Conservation (phyloP, 2,329 filamentous ascomycete species). For the Apiospora malaysiana region DNA sequence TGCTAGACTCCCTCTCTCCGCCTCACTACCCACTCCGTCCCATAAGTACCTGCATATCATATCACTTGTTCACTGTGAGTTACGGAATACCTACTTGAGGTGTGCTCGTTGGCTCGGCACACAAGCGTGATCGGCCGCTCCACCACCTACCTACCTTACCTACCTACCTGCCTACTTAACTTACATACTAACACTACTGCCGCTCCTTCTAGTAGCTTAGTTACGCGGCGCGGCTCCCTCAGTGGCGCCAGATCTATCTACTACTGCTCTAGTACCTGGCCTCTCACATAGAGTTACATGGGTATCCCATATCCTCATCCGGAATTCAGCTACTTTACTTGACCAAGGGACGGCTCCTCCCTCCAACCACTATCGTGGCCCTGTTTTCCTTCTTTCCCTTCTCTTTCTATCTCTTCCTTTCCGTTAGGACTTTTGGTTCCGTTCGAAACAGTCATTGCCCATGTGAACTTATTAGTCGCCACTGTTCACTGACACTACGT, state of each 20-base stretch:
- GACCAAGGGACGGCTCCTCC: not conserved
- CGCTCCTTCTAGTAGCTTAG: constrained; percentile 1
- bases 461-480: not conserved
- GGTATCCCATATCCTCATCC: not conserved
- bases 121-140: constrained; percentile 12
- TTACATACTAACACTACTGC: not conserved
- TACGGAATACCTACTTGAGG: too few species aligned
- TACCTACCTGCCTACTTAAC: not conserved
- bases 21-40: not conserved
- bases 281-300: not conserved
- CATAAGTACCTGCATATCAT: not conserved
- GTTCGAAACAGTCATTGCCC: not conserved
- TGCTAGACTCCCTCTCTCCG: not conserved
- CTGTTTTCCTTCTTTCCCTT: not conserved
- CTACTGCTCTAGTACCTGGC: not conserved
- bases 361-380: constrained; percentile 13
- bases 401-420: too few species aligned
- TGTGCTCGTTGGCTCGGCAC: not conserved
- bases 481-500: not conserved
- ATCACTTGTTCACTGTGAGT: not conserved
- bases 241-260: constrained; percentile 15
- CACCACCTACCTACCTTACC: not conserved
- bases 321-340: constrained; percentile 2
- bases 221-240: constrained; percentile 13
- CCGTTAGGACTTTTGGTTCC: not conserved